These are phyloP conservation scores for Irpex rosettiformis DNA, from an alignment of 1,284 basidiomycete species.

Conservation along the genomic window DNA sequence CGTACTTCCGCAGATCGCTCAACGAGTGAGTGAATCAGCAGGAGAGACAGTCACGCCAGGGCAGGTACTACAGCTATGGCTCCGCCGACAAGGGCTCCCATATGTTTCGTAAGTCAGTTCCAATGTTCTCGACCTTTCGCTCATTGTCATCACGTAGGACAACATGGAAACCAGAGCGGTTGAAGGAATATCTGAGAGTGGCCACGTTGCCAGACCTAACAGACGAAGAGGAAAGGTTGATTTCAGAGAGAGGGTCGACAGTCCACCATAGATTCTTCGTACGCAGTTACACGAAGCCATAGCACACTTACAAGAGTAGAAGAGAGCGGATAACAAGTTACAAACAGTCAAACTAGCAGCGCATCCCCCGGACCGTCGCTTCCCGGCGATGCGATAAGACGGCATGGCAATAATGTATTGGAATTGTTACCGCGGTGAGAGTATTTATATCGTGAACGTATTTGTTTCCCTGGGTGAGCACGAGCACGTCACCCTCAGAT, in stretches of 20 bases:
- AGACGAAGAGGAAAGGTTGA: constrained; percentile 54
- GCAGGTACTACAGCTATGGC: constrained; percentile 36
- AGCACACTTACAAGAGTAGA: background rate
- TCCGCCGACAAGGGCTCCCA: constrained; percentile 28
- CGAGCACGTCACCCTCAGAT: background rate
- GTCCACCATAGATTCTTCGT: constrained; percentile 55
- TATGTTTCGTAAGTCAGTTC: constrained; percentile 56
- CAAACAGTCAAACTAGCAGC: no score
- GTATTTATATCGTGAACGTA: no score
- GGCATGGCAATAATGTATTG: background rate
- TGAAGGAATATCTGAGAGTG: constrained; percentile 64
- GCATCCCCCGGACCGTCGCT: background rate
- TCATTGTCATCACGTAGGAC: constrained; percentile 47
- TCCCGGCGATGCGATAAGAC: background rate
- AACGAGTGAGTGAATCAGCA: constrained; percentile 21
- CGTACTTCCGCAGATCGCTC: constrained; percentile 29
- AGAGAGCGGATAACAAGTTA: no score
- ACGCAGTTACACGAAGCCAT: background rate
- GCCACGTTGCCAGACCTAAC: constrained; percentile 55
- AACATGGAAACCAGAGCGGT: constrained; percentile 61
- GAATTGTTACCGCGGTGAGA: no score
- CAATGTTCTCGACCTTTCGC: background rate
- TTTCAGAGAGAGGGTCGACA: constrained; percentile 61
- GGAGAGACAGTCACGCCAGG: constrained; percentile 30
- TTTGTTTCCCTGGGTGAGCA: background rate